Base-by-base conservation (phyloP, 192 early-diverging fungal genomes). In the Podila minutissima region DNA sequence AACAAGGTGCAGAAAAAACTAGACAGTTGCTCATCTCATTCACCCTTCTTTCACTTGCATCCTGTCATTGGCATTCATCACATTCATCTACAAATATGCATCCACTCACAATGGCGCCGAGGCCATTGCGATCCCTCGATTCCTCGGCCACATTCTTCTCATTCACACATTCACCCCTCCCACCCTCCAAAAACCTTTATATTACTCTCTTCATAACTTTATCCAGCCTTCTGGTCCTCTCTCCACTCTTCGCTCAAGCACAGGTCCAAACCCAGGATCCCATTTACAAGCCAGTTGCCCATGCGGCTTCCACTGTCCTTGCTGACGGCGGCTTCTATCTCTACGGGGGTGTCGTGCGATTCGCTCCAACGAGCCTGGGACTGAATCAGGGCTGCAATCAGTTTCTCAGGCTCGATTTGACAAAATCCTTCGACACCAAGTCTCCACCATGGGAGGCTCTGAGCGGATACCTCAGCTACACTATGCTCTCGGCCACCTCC, bases 251-350 rank as follows among this genome's bases (percentile, higher is more conserved):
- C 20, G n/a, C 53, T 61, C 59, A 61, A 13, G 29, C 29, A 13
- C 69, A 71, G 19, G 53, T 8, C 69, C 10, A 33, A 1, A 5
- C 65, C 15, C 15, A 55, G 6, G 17, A 5, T n/a, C 20, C 20
- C 12, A 53, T 19, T 7, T 73, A 65, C 37, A 15, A 64, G 26
- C 70, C 55, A 41, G 24, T 81, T 17, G 12, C 77, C 32, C 55
- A 69, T 41, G 59, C 77, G 31, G 77, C 66, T 22, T 69, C 77
- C 0, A 59, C 77, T 8, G 60, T 81, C 33, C 71, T 81, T 0
- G 66, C 77, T 15, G 77, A 81, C 32, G 77, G 71, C 13, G 24
- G 20, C 12, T 59, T 81, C 49, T 81, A 81, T 19, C 59, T 81
- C 62, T 81, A 69, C 33, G 77, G 77, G 35, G 77, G 77, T 3